A percentile compares a stretch with the other conserved stretches of the same genome.
Evolutionary conservation across 345 rosid species (phyloP).

Genomic region (Firmiana major): DNA sequence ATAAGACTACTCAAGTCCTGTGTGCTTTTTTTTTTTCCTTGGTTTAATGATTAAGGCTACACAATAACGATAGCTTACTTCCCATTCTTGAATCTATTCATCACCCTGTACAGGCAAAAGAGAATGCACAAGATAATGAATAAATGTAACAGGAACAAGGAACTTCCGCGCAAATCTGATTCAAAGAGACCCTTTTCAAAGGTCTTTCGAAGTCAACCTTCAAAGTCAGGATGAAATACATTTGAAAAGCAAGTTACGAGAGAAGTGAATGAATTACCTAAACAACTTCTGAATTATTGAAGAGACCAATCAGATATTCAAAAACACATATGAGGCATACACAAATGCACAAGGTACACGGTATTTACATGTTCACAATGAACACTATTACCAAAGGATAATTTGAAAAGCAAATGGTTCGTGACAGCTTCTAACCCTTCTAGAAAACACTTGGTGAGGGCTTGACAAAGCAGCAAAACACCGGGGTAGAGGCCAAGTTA

Average conservation of each 20-base stretch:
- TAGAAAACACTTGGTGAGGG: slow-evolving; percentile 6
- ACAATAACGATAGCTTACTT: no score
- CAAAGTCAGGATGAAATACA: not conserved
- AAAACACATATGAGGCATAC: slow-evolving; percentile 2
- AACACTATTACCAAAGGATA: not conserved
- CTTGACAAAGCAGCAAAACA: slow-evolving; percentile 2
- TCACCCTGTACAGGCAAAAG: no score
- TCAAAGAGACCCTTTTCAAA: not conserved
- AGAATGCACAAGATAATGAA: not conserved
- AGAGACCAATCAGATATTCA: slow-evolving; percentile 7
- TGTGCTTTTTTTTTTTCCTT: no score
- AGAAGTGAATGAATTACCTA: not conserved
- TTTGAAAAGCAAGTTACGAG: not conserved
- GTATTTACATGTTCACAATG: not conserved
- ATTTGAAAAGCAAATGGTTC: not conserved
- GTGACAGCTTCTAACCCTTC: slow-evolving; percentile 22
- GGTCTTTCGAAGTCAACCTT: not conserved
- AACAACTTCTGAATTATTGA: not conserved
- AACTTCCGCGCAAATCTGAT: not conserved
- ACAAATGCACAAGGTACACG: slow-evolving; percentile 1
- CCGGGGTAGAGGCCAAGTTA: not conserved
- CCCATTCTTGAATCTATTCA: no score
- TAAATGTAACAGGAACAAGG: not conserved
- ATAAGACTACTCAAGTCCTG: not conserved
- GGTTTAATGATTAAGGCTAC: no score